These are phyloP conservation scores for Coniochaeta ligniaria DNA, from an alignment of 2,329 filamentous ascomycete species.

Conservation along the genomic window DNA sequence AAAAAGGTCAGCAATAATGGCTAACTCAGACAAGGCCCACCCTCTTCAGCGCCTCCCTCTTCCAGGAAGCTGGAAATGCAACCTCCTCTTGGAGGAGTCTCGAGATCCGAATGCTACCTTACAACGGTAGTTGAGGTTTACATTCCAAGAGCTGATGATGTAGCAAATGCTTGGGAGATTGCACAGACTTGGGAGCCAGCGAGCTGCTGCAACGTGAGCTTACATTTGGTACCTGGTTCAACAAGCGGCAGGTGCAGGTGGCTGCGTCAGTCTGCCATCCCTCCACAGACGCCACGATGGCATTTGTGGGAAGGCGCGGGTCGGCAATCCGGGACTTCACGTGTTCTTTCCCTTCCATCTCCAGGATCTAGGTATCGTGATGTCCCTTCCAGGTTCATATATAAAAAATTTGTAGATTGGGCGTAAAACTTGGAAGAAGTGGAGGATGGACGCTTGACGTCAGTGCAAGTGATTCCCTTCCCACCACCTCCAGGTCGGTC, in stretches of 20 bases:
- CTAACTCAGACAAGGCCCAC: neutral
- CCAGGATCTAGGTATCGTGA: neutral
- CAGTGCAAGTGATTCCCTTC: neutral
- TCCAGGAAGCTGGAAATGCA: neutral
- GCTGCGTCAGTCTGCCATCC: no score
- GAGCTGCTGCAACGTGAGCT: no score
- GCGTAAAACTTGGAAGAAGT: neutral
- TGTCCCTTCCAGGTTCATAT: neutral
- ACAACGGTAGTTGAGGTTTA: no score
- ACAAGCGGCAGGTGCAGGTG: neutral
- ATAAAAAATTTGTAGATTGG: neutral
- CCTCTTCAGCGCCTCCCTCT: neutral
- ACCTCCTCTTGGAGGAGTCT: neutral
- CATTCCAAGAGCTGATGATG: no score
- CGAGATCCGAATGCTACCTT: no score
- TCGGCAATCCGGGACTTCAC: neutral
- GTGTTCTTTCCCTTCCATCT: neutral
- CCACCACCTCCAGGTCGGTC: neutral
- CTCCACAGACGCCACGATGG: neutral
- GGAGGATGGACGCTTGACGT: neutral
- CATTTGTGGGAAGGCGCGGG: neutral
- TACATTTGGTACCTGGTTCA: neutral
- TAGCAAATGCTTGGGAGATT: no score
- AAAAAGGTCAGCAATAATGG: no score
- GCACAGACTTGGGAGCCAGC: no score